Base-by-base conservation (phyloP, 345 rosid genomes). In the Clarkia xantiana region DNA sequence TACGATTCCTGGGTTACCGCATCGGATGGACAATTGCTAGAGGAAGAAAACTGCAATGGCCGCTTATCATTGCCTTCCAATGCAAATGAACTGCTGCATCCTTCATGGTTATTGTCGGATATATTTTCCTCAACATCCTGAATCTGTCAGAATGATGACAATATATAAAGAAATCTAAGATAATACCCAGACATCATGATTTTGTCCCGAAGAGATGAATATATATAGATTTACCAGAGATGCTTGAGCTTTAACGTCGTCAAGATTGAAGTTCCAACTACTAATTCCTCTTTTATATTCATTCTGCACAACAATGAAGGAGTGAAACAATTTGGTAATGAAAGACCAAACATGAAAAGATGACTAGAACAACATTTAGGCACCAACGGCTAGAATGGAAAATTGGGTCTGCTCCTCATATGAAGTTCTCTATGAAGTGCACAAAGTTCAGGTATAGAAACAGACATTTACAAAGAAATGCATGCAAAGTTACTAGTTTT, bases 221-320 rank as follows among this genome's bases (percentile, higher is more conserved):
- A 19, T 52, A 40, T 45, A 54, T 45, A 58, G 42, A 44, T 50
- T 46, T 86, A 91, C 98, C 89, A 86, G 60, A 58, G 98, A 86
- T 60, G 98, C 96, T 63, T 91, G 98, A 71, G 96, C 94, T 66
- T 91, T 91, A 81, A 91, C 59, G 62, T 91, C 94, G 58, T 91
- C 98, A 55, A 91, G 89, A 62, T 91, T 80, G 76, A 91, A 91
- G 64, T 91, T 80, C 98, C 98, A 91, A 49, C 93, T 82, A 54
- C 98, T 91, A 44, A 91, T 81, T 60, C 98, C 98, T 57, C 98
- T 73, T 65, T 91, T 91, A 55, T 91, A 91, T 69, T 91, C 96
- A 74, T 84, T 91, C 98, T 91, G 66, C 68, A 29, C 42, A 22
- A 25, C 45, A 51, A 14, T 3, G 40, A 25, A 49, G 11, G 13